phyloP scores from a whole-genome alignment of 257 asterid genomes.

The Solanum neorickii region DNA sequence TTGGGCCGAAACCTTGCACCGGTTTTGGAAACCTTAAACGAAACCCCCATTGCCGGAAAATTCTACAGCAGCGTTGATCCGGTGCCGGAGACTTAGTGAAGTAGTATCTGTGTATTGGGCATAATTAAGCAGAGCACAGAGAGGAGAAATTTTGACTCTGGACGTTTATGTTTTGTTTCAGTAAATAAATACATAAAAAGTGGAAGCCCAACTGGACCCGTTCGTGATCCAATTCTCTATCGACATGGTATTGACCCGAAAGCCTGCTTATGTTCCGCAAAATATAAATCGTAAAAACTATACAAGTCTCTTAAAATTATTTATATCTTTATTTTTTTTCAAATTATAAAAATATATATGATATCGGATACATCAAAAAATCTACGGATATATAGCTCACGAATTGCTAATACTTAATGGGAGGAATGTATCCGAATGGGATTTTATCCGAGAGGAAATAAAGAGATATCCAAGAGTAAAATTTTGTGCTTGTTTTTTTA shows the following conservation, averaged over 20 bases:
- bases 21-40: conserved; percentile 73
- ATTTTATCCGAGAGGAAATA: too few species aligned
- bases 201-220: background rate
- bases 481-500: background rate
- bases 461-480: background rate
- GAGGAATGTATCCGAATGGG: background rate
- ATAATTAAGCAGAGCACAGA: background rate
- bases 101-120: background rate
- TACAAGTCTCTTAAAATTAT: too few species aligned
- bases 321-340: too few species aligned
- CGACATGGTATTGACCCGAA: background rate
- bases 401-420: too few species aligned
- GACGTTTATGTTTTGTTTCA: background rate
- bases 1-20: conserved; percentile 60
- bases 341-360: too few species aligned
- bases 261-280: background rate
- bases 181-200: background rate
- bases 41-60: conserved; percentile 54
- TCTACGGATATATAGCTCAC: background rate
- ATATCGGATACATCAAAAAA: too few species aligned
- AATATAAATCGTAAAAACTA: too few species aligned
- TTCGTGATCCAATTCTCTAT: background rate
- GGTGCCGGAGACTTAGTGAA: background rate
- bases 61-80: background rate
- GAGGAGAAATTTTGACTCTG: background rate